Percentiles rank a stretch among this genome's conserved stretches.
Evolutionary conservation across 2,329 filamentous ascomycete genomes (phyloP).

Genomic region (Cadophora gregata): DNA sequence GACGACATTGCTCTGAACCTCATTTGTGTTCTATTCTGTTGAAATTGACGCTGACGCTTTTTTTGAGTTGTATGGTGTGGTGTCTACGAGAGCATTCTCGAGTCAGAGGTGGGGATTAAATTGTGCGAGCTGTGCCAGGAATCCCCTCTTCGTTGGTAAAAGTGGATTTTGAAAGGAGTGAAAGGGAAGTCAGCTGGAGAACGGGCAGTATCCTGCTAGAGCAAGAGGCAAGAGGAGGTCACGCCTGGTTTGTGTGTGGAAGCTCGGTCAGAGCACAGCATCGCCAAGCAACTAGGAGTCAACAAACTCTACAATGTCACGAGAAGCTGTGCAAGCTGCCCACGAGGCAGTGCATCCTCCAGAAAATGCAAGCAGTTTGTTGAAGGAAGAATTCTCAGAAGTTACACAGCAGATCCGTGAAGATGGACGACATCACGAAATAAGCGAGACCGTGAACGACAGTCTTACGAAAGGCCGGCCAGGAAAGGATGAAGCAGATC

Average conservation of each 20-base stretch:
- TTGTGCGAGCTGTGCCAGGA: background rate
- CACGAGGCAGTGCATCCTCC: conserved; percentile 4
- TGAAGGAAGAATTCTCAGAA: background rate
- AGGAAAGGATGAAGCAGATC: background rate
- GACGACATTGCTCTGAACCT: conserved; percentile 24
- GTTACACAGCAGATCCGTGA: conserved; percentile 11
- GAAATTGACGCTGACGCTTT: too few relatives aligned
- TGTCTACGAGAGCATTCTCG: background rate
- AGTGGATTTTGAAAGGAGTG: background rate
- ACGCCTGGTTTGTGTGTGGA: background rate
- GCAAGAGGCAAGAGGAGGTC: background rate
- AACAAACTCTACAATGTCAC: background rate
- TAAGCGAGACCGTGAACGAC: conserved; percentile 19
- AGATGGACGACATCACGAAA: conserved; percentile 6
- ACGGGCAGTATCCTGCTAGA: background rate
- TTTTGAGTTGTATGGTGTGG: background rate
- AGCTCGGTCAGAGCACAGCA: background rate
- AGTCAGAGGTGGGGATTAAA: background rate
- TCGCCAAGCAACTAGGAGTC: background rate
- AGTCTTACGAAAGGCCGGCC: background rate
- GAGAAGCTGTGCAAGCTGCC: conserved; percentile 4
- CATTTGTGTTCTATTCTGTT: background rate
- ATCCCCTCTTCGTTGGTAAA: background rate
- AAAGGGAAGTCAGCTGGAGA: background rate
- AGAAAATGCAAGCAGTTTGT: conserved; percentile 7